Conservation (phyloP, 139 green algal genomes). For the Eudorina sp. region DNA sequence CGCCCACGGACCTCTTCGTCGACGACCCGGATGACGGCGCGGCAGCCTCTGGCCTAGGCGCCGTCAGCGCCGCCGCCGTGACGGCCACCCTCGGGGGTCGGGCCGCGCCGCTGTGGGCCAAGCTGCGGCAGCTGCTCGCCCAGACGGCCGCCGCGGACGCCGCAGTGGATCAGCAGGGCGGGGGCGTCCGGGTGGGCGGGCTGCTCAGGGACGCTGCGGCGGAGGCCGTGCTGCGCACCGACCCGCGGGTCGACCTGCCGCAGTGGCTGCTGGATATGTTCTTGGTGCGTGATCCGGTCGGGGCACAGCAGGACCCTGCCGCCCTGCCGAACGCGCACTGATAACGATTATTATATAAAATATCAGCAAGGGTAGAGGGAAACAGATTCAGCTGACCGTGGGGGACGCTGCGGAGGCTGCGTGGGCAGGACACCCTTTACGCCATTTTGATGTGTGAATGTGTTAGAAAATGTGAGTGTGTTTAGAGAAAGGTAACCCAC, state of each 20-base stretch:
- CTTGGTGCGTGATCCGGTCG: slow-evolving; percentile 20
- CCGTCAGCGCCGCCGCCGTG: slow-evolving; percentile 26
- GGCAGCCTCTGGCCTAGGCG: slow-evolving; percentile 2
- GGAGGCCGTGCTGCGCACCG: slow-evolving; percentile 44
- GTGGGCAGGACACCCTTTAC: too few species aligned
- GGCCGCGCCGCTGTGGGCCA: slow-evolving; percentile 46
- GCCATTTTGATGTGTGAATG: too few species aligned
- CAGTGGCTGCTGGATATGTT: slow-evolving; percentile 57
- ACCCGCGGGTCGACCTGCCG: slow-evolving; percentile 48
- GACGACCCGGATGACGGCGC: neutral
- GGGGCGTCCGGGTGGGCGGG: neutral
- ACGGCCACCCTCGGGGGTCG: slow-evolving; percentile 36
- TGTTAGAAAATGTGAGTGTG: too few species aligned
- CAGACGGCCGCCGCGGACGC: neutral
- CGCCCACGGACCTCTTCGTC: slow-evolving; percentile 1
- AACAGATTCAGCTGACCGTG: too few species aligned
- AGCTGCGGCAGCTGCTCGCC: slow-evolving; percentile 42
- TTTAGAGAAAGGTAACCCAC: too few species aligned
- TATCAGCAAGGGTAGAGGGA: too few species aligned
- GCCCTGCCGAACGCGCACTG: too few species aligned
- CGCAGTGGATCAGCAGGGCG: neutral
- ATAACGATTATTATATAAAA: too few species aligned
- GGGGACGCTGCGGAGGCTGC: too few species aligned
- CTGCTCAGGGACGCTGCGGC: slow-evolving; percentile 48
- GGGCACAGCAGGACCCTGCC: neutral